phyloP scores from a whole-genome alignment of 1,284 basidiomycete genomes.

The Uromyces viciae-fabae region DNA sequence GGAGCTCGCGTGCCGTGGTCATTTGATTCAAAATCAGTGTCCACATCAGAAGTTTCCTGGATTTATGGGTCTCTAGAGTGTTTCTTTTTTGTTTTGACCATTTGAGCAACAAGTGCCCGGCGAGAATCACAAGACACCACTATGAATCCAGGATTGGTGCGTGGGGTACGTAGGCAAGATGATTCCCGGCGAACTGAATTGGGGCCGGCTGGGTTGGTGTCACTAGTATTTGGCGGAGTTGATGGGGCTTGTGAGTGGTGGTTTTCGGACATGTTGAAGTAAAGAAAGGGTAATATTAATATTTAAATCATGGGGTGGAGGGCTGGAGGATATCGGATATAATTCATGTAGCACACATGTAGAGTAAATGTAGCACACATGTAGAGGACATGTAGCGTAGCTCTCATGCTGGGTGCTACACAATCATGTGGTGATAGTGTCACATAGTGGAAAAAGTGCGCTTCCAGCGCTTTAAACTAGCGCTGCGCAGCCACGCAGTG shows the following conservation, averaged over 20 bases:
- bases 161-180: too few relatives aligned
- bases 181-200: neutral
- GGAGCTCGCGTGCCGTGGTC: too few relatives aligned
- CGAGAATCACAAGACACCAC: neutral
- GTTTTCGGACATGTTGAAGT: too few relatives aligned
- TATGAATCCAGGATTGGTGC: conserved; percentile 1
- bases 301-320: neutral
- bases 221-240: neutral
- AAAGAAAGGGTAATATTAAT: too few relatives aligned
- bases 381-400: neutral
- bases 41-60: neutral
- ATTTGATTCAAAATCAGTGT: too few relatives aligned
- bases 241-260: too few relatives aligned
- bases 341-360: neutral
- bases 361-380: neutral
- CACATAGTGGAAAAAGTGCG: too few relatives aligned
- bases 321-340: neutral
- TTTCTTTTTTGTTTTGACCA: neutral
- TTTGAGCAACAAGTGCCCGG: neutral
- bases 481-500: too few relatives aligned
- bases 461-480: too few relatives aligned
- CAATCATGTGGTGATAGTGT: neutral
- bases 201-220: neutral
- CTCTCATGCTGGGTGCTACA: too few relatives aligned
- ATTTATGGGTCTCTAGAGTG: neutral